Conservation (phyloP, 2,329 filamentous ascomycete genomes). For the Xylaria hypoxylon region DNA sequence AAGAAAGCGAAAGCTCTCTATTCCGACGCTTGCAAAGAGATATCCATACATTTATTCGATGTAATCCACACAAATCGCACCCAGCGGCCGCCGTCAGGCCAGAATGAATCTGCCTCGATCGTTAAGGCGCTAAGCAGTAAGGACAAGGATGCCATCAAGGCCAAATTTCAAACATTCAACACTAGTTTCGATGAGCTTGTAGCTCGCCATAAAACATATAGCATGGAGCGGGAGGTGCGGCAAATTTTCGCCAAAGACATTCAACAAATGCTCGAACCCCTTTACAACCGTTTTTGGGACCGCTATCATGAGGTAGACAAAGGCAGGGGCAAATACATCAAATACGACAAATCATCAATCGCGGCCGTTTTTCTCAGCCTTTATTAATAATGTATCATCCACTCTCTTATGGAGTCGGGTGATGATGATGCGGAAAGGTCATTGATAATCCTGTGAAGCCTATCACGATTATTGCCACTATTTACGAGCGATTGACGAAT, state of each 20-base stretch:
- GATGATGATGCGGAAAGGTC: neutral
- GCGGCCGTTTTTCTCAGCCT: constrained; percentile 71
- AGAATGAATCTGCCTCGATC: constrained; percentile 84
- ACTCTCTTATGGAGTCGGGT: neutral
- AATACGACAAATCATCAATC: constrained; percentile 90
- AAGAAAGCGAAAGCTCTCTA: constrained; percentile 88
- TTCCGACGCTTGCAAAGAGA: constrained; percentile 87
- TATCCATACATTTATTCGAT: constrained; percentile 86
- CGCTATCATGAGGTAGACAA: constrained; percentile 98
- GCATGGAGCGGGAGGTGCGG: constrained; percentile 92
- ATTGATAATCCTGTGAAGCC: neutral
- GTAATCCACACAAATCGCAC: constrained; percentile 88
- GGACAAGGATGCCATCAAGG: constrained; percentile 95
- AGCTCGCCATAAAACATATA: constrained; percentile 80
- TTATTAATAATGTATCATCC: constrained; percentile 50
- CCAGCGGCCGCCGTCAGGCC: constrained; percentile 77
- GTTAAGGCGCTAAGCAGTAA: constrained; percentile 87
- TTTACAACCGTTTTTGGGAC: constrained; percentile 97
- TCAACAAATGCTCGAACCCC: constrained; percentile 89
- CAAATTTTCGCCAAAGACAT: constrained; percentile 84
- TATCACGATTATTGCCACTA: neutral
- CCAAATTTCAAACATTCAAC: constrained; percentile 95
- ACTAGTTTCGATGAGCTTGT: constrained; percentile 90
- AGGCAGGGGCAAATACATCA: constrained; percentile 97
- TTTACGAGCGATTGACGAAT: constrained; percentile 20